Base-by-base conservation (phyloP, 2,329 filamentous ascomycete species). In the Cadophora luteo-olivacea region DNA sequence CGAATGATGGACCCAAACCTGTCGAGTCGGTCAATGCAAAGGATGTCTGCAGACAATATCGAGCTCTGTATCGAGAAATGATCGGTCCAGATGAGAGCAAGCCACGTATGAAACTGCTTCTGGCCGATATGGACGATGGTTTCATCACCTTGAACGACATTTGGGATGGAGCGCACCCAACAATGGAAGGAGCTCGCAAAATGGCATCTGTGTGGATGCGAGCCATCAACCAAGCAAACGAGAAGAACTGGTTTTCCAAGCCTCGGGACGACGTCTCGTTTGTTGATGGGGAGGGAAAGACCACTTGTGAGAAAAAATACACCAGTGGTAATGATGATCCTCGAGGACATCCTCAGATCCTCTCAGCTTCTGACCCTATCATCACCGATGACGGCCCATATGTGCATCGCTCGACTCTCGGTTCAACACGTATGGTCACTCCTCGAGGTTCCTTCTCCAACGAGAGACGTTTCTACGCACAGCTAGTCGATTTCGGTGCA, bases 41-140 rank as follows among this genome's bases (percentile, higher is more conserved):
- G 52, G 7, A 64, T 75, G 62, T 63, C 45, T 79, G 73, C 67
- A 25, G 52, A 7, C 75, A 79, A 61, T 78, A 77, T 58, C 72
- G 73, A 3, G 45, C 45, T 55, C 29, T 41, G 7, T 60, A 41
- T 32, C 57, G n/a, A n/a, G 57, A 29, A 9, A 48, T 48, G 29
- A 7, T 33, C 7, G n/a, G 32, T n/a, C 52, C 52, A n/a, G 24
- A 55, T 22, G 25, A 25, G 19, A 19, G 32, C 9, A 24, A 32
- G 64, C 9, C 14, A 55, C 45, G 45, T 48, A n/a, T 48, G 24
- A 41, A 55, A n/a, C 22, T 69, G 9, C 38, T 67, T 9, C 57
- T 79, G 1, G 77, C 68, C 4, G 61, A 64, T 7, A 64, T 64
- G 61, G 29, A 54, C 22, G 32, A 45, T 22, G 60, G 48, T 1